These are phyloP conservation scores for Acanthamoeba castellanii DNA, from an alignment of 208 protist genomes.

Conservation along the genomic window DNA sequence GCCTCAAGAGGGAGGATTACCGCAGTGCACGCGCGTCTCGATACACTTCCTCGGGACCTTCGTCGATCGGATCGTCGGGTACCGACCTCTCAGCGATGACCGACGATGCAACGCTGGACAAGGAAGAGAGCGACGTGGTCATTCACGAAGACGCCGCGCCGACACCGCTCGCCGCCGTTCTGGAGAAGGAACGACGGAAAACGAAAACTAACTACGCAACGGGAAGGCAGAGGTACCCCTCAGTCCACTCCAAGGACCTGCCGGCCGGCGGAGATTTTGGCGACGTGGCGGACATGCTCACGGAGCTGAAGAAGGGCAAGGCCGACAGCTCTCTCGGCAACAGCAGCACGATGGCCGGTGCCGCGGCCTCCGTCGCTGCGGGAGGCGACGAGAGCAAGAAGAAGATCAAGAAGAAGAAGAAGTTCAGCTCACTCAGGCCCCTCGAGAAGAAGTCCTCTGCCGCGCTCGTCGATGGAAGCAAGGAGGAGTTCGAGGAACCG, in stretches of 20 bases:
- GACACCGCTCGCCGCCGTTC: background rate
- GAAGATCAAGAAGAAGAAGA: slow-evolving; percentile 14
- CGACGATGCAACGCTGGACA: background rate
- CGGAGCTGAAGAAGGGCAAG: slow-evolving; percentile 11
- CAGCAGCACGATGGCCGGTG: background rate
- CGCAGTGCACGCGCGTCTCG: background rate
- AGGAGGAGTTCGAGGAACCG: background rate
- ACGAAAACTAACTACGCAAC: slow-evolving; percentile 19
- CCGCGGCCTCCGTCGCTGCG: background rate
- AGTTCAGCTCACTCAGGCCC: background rate
- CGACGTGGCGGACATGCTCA: background rate
- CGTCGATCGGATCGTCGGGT: background rate
- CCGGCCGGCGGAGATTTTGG: background rate
- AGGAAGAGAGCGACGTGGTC: slow-evolving; percentile 26
- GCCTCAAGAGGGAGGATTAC: slow-evolving; percentile 21
- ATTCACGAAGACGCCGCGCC: slow-evolving; percentile 20
- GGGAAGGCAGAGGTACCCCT: background rate
- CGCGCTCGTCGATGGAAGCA: background rate
- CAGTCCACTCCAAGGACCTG: background rate
- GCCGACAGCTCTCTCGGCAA: background rate
- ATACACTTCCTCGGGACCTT: background rate
- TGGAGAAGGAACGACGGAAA: background rate
- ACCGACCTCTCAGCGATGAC: background rate
- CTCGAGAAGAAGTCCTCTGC: background rate
- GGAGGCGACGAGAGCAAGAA: background rate